Evolutionary conservation across 495 filamentous ascomycete species (phyloP).

Genomic region (Pyrenula massariospora): DNA sequence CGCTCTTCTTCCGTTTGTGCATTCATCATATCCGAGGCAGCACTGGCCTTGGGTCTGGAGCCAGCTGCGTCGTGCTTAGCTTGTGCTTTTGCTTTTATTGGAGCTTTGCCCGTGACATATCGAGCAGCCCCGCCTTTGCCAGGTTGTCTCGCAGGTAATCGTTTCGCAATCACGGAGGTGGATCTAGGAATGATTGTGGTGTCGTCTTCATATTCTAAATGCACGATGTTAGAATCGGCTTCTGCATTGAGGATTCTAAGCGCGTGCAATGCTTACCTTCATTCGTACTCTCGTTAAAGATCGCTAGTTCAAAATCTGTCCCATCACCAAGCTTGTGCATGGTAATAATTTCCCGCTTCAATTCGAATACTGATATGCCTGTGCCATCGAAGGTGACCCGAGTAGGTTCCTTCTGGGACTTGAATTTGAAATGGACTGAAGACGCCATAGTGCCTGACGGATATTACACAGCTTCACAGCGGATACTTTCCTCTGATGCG

Average conservation of each 20-base stretch:
- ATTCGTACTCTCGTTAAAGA: conserved; percentile 80
- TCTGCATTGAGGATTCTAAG: no score
- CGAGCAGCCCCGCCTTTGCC: conserved; percentile 82
- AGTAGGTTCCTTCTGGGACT: conserved; percentile 91
- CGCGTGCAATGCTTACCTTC: conserved; percentile 86
- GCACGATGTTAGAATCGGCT: no score
- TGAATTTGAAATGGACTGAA: conserved; percentile 99
- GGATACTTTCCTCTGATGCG: no score
- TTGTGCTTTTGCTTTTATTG: conserved; percentile 71
- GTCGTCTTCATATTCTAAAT: conserved; percentile 87
- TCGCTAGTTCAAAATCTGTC: conserved; percentile 89
- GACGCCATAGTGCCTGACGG: conserved; percentile 57
- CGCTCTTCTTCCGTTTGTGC: conserved; percentile 82
- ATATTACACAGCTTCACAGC: not conserved
- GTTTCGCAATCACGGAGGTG: conserved; percentile 81
- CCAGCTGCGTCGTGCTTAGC: conserved; percentile 56
- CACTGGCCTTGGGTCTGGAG: conserved; percentile 30
- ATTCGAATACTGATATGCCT: conserved; percentile 94
- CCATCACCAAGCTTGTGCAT: conserved; percentile 92
- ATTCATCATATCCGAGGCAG: conserved; percentile 45
- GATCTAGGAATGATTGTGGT: conserved; percentile 90
- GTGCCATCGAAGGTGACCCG: conserved; percentile 96
- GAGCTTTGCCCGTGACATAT: conserved; percentile 97
- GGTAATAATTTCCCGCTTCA: conserved; percentile 95
- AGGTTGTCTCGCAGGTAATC: conserved; percentile 67